phyloP scores from a whole-genome alignment of 257 asterid species.

The Asclepias syriaca region DNA sequence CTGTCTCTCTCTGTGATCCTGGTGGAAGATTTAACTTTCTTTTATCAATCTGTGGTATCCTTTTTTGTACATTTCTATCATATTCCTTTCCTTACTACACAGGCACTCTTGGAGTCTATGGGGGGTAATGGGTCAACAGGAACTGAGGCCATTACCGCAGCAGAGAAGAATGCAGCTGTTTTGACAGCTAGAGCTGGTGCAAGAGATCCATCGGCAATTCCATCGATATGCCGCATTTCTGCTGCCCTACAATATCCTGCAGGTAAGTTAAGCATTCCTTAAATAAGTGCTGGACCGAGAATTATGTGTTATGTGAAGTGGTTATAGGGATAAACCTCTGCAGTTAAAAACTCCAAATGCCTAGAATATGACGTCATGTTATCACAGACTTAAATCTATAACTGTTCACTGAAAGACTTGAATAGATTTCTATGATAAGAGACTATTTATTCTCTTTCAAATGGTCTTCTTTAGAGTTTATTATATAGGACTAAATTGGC shows the following conservation, averaged over 20 bases:
- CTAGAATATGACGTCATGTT: neutral
- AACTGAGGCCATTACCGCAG: slow-evolving; percentile 81
- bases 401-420: neutral
- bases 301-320: neutral
- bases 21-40: too few species aligned
- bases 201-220: slow-evolving; percentile 94
- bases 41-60: neutral
- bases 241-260: slow-evolving; percentile 94
- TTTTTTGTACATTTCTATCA: slow-evolving; percentile 10
- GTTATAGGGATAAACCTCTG: neutral
- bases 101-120: slow-evolving; percentile 94
- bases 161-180: slow-evolving; percentile 85
- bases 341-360: neutral
- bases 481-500: neutral
- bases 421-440: neutral
- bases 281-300: neutral
- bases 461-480: neutral
- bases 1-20: neutral
- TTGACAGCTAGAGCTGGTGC: slow-evolving; percentile 98
- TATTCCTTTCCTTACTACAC: slow-evolving; percentile 20
- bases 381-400: neutral
- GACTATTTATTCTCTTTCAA: neutral
- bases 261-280: slow-evolving; percentile 47
- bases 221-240: slow-evolving; percentile 95
- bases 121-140: slow-evolving; percentile 78